Evolutionary conservation across 2,329 filamentous ascomycete genomes (phyloP).

Genomic region (Phialemoniopsis sp.): DNA sequence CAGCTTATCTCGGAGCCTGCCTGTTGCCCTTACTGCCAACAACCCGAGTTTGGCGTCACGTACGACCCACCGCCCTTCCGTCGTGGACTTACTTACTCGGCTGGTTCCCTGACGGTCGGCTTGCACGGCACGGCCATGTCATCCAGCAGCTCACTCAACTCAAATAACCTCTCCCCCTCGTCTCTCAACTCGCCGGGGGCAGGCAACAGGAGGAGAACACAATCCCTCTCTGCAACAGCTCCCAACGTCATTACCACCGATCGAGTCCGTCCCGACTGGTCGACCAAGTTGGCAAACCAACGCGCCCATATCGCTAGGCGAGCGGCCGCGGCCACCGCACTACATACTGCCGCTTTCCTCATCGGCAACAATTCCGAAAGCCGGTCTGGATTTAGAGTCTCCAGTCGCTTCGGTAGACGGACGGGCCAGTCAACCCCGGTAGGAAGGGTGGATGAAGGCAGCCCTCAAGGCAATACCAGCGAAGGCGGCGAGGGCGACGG

Average conservation of each 20-base stretch:
- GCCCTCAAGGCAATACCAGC: slow-evolving; percentile 19
- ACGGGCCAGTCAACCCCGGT: slow-evolving; percentile 18
- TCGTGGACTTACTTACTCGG: slow-evolving; percentile 70
- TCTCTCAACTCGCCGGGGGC: slow-evolving; percentile 16
- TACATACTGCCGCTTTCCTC: slow-evolving; percentile 92
- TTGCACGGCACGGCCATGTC: slow-evolving; percentile 71
- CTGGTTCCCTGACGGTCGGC: slow-evolving; percentile 27
- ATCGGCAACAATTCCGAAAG: slow-evolving; percentile 59
- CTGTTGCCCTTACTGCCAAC: slow-evolving; percentile 90
- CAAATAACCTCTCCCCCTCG: slow-evolving; percentile 37
- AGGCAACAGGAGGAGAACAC: slow-evolving; percentile 38
- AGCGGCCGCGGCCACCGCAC: slow-evolving; percentile 86
- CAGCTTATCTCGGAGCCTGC: slow-evolving; percentile 87
- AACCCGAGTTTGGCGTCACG: slow-evolving; percentile 93
- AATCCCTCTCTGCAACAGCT: slow-evolving; percentile 73
- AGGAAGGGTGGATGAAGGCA: slow-evolving; percentile 19
- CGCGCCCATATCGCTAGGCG: slow-evolving; percentile 80
- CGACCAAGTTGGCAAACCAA: slow-evolving; percentile 80
- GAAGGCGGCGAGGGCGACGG: slow-evolving; percentile 18
- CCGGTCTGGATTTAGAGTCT: slow-evolving; percentile 43
- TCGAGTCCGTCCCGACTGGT: slow-evolving; percentile 89
- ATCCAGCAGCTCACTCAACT: slow-evolving; percentile 75
- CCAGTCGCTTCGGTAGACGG: slow-evolving; percentile 53
- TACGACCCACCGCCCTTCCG: slow-evolving; percentile 88
- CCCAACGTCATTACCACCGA: slow-evolving; percentile 90